Conservation (phyloP, 169 alveolate genomes). For the Theileria annulata region DNA sequence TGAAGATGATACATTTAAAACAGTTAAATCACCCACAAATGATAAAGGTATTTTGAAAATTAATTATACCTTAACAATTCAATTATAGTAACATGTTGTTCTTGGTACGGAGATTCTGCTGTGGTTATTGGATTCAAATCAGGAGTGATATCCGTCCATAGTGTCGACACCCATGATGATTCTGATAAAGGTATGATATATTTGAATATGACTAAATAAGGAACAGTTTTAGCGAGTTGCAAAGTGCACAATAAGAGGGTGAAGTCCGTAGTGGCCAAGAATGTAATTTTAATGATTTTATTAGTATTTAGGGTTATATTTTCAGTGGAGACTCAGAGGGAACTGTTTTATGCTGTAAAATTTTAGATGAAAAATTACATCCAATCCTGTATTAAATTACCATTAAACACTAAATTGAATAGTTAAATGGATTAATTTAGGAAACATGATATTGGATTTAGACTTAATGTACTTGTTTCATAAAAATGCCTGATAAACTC, state of each 20-base stretch:
- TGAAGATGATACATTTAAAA: slow-evolving; percentile 4
- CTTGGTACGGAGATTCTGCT: neutral
- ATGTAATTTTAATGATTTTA: neutral
- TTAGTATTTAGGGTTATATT: slow-evolving; percentile 28
- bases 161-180: neutral
- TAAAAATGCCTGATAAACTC: neutral
- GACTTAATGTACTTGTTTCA: slow-evolving; percentile 27
- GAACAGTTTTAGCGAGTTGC: neutral
- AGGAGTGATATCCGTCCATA: neutral
- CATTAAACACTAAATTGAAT: neutral
- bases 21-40: neutral
- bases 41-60: neutral
- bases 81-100: slow-evolving; percentile 4
- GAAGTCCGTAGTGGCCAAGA: neutral
- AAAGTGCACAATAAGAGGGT: slow-evolving; percentile 16
- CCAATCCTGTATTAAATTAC: neutral
- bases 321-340: slow-evolving; percentile 66
- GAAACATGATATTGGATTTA: slow-evolving; percentile 25
- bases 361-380: neutral
- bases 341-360: slow-evolving; percentile 14
- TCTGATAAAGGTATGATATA: neutral
- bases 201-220: neutral
- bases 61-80: neutral
- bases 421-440: slow-evolving; percentile 9
- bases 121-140: slow-evolving; percentile 11